A percentile compares a stretch with the other conserved stretches of the same genome.
Conservation (phyloP, 2,329 filamentous ascomycete genomes). For the Alternaria triticina region DNA sequence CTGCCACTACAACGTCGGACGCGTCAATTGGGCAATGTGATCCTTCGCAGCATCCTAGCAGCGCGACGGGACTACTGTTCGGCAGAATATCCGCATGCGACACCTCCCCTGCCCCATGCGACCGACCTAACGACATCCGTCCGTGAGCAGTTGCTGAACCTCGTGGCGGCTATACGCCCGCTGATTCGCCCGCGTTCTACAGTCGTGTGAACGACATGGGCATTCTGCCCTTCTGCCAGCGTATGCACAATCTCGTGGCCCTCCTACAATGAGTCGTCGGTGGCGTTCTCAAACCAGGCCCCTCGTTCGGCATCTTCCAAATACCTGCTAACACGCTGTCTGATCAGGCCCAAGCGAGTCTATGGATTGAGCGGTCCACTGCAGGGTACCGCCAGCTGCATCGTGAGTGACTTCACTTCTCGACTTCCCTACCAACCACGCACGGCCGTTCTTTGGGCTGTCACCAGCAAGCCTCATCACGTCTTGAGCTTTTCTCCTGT, state of each 20-base stretch:
- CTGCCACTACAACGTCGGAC: conserved; percentile 10
- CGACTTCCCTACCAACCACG: conserved; percentile 34
- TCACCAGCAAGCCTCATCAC: conserved; percentile 27
- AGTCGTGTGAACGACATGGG: conserved; percentile 37
- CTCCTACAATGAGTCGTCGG: conserved; percentile 35
- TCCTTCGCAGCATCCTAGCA: conserved; percentile 12
- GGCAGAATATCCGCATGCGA: conserved; percentile 23
- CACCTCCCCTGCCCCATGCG: conserved; percentile 9
- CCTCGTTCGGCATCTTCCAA: conserved; percentile 35
- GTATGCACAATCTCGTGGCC: conserved; percentile 45
- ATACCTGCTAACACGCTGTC: conserved; percentile 31
- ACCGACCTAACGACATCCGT: conserved; percentile 18
- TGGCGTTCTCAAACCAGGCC: conserved; percentile 27
- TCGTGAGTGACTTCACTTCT: conserved; percentile 36
- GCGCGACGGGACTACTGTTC: conserved; percentile 8
- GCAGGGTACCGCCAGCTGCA: conserved; percentile 29
- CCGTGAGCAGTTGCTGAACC: conserved; percentile 15
- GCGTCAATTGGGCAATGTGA: conserved; percentile 14
- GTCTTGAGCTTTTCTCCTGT: conserved; percentile 33
- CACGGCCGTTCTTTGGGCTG: conserved; percentile 33
- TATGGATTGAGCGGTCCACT: conserved; percentile 26
- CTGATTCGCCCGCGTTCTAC: conserved; percentile 31
- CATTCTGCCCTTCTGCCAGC: conserved; percentile 33
- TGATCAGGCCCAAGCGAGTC: conserved; percentile 35
- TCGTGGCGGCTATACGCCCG: conserved; percentile 24